Evolutionary conservation across 2,329 filamentous ascomycete species (phyloP).

Genomic region (Ophiostoma quercus): DNA sequence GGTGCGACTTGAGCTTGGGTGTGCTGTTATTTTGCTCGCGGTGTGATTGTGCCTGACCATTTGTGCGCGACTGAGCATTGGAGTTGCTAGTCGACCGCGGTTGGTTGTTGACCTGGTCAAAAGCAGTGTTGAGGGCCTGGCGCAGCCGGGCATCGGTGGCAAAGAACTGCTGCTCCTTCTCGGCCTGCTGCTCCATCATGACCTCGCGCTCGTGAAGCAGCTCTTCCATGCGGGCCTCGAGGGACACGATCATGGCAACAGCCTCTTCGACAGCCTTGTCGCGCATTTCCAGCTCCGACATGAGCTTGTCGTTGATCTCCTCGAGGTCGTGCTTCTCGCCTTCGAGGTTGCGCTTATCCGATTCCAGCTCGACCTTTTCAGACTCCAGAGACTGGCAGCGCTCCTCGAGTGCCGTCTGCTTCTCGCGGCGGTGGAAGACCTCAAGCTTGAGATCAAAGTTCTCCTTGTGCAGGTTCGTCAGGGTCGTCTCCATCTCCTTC

Average conservation of each 20-base stretch:
- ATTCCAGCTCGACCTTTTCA: slow-evolving; percentile 57
- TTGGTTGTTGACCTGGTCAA: slow-evolving; percentile 1
- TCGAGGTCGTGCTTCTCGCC: slow-evolving; percentile 55
- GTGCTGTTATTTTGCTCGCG: slow-evolving; percentile 21
- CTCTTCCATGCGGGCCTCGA: slow-evolving; percentile 56
- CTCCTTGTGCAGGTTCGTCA: slow-evolving; percentile 66
- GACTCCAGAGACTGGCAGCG: slow-evolving; percentile 44
- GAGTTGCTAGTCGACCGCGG: not conserved
- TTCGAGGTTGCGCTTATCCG: slow-evolving; percentile 54
- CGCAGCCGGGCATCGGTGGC: slow-evolving; percentile 32
- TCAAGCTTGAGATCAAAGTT: slow-evolving; percentile 74
- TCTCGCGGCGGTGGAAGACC: slow-evolving; percentile 62
- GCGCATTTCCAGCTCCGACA: slow-evolving; percentile 58
- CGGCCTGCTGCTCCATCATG: slow-evolving; percentile 48
- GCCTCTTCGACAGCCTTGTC: slow-evolving; percentile 68
- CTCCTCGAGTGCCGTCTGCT: slow-evolving; percentile 51
- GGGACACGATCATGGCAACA: slow-evolving; percentile 60
- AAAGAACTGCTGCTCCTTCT: slow-evolving; percentile 39
- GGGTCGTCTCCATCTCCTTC: slow-evolving; percentile 64
- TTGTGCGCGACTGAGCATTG: not conserved
- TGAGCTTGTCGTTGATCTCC: slow-evolving; percentile 53
- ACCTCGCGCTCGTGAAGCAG: slow-evolving; percentile 50
- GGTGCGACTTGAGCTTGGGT: slow-evolving; percentile 1
- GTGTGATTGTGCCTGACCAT: not conserved
- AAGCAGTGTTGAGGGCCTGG: slow-evolving; percentile 24